Evolutionary conservation across 2,329 filamentous ascomycete genomes (phyloP), one percentile per base, ranked within the genome.

Genomic region (Alternaria sp.): DNA sequence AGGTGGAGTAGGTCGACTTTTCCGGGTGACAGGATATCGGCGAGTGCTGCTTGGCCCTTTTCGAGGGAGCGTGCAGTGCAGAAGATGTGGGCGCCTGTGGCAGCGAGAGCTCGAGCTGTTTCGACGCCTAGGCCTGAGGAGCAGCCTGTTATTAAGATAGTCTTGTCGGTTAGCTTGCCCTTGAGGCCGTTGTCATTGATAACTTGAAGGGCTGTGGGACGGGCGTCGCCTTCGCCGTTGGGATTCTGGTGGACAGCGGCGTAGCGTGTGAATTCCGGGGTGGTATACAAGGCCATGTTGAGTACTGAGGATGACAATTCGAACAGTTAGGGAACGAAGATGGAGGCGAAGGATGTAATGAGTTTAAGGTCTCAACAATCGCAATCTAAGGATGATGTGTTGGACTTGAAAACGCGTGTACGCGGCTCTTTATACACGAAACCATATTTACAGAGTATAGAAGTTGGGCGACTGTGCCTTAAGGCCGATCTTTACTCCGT

Each of bases 31-130:
- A 48, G 22, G 18, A 51, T 51, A 3, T 38, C 53, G 38, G 24
- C 51, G 11, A 66, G 47, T 7, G 58, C 61, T 26, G 54, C 54
- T 18, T 72, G 60, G 22, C 57, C 66, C 36, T 65, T 36, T 14
- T 67, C 8, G 38, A n/a, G 2, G 81, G 56, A 63, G 14, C 84
- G 78, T 2, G 75, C 81, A 2, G 81, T 81, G 8, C 79, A 69
- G 68, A 77, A 83, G 42, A 85, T 64, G 9, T 75, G 80, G 2
- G 82, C 82, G 16, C 83, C 82, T 0, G 84, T 82, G 20, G 76
- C 71, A 26, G 76, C 68, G 32, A 86, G 74, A 2, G 82, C 82
- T 6, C 78, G 62, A 4, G 63, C 58, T 16, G 70, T 72, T 22
- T 74, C 71, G 24, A 74, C 62, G 14, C 71, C 71, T 11, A 75